Conservation (phyloP, 768 basidiomycete species). For the Russula brevipes region DNA sequence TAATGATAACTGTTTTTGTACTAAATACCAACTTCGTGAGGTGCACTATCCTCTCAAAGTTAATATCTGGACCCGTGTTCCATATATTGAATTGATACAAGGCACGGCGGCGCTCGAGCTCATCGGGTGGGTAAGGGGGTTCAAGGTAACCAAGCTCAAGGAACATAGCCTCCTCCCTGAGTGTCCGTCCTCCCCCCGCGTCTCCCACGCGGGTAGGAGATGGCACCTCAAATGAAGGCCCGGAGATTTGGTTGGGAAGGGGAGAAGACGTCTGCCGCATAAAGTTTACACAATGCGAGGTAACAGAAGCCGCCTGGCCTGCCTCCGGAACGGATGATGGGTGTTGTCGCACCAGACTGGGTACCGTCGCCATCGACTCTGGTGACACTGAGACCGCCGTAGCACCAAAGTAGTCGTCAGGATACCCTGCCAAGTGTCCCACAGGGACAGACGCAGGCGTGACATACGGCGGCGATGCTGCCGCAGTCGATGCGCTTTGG, state of each 20-base stretch:
- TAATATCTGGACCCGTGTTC: slow-evolving; percentile 78
- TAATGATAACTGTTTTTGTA: slow-evolving; percentile 79
- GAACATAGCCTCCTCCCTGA: slow-evolving; percentile 66
- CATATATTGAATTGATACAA: slow-evolving; percentile 92
- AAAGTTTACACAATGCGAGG: slow-evolving; percentile 48
- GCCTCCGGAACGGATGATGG: slow-evolving; percentile 31
- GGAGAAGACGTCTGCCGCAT: slow-evolving; percentile 64
- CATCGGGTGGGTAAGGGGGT: slow-evolving; percentile 81
- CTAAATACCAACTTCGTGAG: slow-evolving; percentile 90
- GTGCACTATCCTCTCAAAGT: slow-evolving; percentile 92
- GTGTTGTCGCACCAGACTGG: slow-evolving; percentile 25
- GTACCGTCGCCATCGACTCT: neutral
- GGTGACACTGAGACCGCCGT: slow-evolving; percentile 3
- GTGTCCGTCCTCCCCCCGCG: slow-evolving; percentile 43
- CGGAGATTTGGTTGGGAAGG: slow-evolving; percentile 37
- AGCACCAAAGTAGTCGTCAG: slow-evolving; percentile 33
- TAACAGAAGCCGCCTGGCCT: slow-evolving; percentile 41
- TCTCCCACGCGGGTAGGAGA: slow-evolving; percentile 27
- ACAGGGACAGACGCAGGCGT: slow-evolving; percentile 30
- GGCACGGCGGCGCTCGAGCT: slow-evolving; percentile 74
- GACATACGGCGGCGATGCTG: slow-evolving; percentile 25
- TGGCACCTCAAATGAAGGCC: slow-evolving; percentile 13
- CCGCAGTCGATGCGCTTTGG: slow-evolving; percentile 11
- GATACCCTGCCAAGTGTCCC: slow-evolving; percentile 19
- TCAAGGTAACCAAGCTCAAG: slow-evolving; percentile 61